These are phyloP conservation scores for Stachybotrys elegans DNA, from an alignment of 2,329 filamentous ascomycete species.

Conservation along the genomic window DNA sequence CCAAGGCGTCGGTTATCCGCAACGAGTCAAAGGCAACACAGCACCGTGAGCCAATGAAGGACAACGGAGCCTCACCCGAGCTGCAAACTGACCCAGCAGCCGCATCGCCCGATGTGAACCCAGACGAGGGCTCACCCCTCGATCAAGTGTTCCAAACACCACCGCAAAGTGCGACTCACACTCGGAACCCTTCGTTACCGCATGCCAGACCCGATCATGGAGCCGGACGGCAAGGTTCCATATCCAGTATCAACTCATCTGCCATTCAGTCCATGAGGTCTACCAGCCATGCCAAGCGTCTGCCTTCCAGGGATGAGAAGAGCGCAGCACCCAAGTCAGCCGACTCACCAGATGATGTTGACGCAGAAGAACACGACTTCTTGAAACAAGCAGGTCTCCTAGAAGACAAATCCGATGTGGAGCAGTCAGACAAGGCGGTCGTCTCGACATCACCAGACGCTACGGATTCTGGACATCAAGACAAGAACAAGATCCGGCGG, in stretches of 20 bases:
- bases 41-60: constrained; percentile 12
- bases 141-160: constrained; percentile 24
- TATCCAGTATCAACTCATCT: constrained; percentile 24
- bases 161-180: constrained; percentile 22
- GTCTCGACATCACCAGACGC: constrained; percentile 27
- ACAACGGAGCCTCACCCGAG: constrained; percentile 22
- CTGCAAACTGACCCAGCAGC: constrained; percentile 12
- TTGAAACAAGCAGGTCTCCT: constrained; percentile 64
- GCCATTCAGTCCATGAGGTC: constrained; percentile 17
- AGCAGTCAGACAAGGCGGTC: constrained; percentile 27
- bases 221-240: constrained; percentile 22
- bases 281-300: constrained; percentile 13
- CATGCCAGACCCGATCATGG: constrained; percentile 14
- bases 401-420: constrained; percentile 29
- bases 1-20: constrained; percentile 14
- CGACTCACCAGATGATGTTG: constrained; percentile 40
- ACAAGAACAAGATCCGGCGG: constrained; percentile 68
- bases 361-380: constrained; percentile 63
- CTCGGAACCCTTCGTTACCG: constrained; percentile 19
- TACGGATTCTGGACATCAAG: constrained; percentile 31
- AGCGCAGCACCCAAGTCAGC: constrained; percentile 12
- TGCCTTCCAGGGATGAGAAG: constrained; percentile 15
- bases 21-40: constrained; percentile 22
- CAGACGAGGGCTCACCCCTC: constrained; percentile 19
- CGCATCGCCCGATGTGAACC: constrained; percentile 10